Conservation (phyloP, 2,329 filamentous ascomycete genomes). For the Hypoxylon sp. region DNA sequence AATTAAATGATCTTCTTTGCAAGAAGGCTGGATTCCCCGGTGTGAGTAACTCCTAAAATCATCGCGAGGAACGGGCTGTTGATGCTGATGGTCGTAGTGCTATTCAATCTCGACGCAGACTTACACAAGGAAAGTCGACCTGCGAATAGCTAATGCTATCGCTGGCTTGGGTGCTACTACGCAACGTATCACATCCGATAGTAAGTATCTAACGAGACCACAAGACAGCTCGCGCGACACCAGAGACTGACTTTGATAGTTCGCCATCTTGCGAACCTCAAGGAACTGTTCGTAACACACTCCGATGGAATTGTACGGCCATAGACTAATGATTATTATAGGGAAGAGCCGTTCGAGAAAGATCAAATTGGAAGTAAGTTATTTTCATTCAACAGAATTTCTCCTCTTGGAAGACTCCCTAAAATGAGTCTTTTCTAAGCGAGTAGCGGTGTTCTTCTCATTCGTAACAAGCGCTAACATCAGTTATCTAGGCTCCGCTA, state of each 20-base stretch:
- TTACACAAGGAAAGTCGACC: conserved; percentile 81
- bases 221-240: neutral
- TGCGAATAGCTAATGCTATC: conserved; percentile 84
- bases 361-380: conserved; percentile 70
- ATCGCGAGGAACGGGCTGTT: conserved; percentile 65
- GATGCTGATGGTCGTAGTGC: conserved; percentile 6
- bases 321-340: conserved; percentile 7
- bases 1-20: conserved; percentile 69
- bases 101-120: conserved; percentile 39
- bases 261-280: conserved; percentile 78
- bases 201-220: conserved; percentile 14
- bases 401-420: neutral
- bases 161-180: conserved; percentile 83
- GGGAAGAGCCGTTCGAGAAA: conserved; percentile 73
- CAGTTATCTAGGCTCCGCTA: conserved; percentile 27
- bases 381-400: neutral
- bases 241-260: conserved; percentile 53
- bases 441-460: neutral
- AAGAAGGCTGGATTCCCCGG: conserved; percentile 66
- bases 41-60: conserved; percentile 33
- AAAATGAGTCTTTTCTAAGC: neutral
- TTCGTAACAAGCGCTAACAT: conserved; percentile 10
- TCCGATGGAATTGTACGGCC: neutral
- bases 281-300: conserved; percentile 69
- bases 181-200: conserved; percentile 79